phyloP scores from a whole-genome alignment of 179 eudicot species.

The Nepenthes alata region DNA sequence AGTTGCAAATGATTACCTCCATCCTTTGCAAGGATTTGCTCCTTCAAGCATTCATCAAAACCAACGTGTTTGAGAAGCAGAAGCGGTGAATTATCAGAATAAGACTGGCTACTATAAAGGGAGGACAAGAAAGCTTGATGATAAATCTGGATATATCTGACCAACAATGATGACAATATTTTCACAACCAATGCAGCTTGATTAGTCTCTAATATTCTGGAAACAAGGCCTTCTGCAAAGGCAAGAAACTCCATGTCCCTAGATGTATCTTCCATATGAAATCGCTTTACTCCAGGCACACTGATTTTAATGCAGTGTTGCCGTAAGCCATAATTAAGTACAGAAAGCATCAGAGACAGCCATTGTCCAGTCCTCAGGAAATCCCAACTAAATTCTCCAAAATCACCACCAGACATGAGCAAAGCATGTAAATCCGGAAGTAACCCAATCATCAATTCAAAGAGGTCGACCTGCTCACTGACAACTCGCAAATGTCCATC shows the following conservation, averaged over 20 bases:
- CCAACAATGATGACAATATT: conserved; percentile 46
- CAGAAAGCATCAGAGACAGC: conserved; percentile 58
- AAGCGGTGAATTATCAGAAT: conserved; percentile 31
- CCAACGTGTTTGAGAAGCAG: conserved; percentile 62
- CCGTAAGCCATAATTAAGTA: conserved; percentile 41
- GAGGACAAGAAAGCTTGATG: conserved; percentile 53
- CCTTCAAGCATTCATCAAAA: conserved; percentile 47
- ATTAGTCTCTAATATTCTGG: conserved; percentile 30
- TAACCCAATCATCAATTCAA: conserved; percentile 29
- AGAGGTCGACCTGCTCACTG: conserved; percentile 22
- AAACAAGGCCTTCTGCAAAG: conserved; percentile 40
- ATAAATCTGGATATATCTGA: conserved; percentile 38
- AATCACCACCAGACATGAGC: conserved; percentile 30
- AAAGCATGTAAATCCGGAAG: conserved; percentile 44
- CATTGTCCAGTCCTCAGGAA: conserved; percentile 64
- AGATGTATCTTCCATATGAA: conserved; percentile 29
- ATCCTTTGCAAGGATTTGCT: conserved; percentile 37
- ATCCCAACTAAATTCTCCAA: conserved; percentile 58
- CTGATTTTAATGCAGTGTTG: conserved; percentile 35
- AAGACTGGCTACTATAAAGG: conserved; percentile 22
- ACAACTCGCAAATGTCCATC: conserved; percentile 23
- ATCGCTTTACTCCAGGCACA: conserved; percentile 20
- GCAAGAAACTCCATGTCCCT: conserved; percentile 42
- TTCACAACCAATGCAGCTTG: conserved; percentile 37
- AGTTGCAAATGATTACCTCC: conserved; percentile 26